These are phyloP conservation scores for Phaeoacremonium minimum DNA, from an alignment of 2,329 filamentous ascomycete genomes.

Conservation along the genomic window DNA sequence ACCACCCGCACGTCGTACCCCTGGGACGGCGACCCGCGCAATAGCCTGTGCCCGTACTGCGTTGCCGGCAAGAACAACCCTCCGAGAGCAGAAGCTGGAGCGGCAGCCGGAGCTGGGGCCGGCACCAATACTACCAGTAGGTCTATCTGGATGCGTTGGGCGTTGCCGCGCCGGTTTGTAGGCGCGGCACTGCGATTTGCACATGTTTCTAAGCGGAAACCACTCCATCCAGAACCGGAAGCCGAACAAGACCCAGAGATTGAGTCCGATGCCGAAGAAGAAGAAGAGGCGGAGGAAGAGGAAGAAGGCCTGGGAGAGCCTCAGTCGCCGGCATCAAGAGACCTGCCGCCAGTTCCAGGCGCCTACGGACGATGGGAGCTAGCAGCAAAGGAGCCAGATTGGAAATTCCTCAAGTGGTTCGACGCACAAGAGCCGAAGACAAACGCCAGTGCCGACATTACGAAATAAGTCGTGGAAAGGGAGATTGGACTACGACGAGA, in stretches of 20 bases:
- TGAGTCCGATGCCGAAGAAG: conserved; percentile 4
- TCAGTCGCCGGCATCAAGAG: no score
- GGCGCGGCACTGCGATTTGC: not conserved
- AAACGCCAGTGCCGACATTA: conserved; percentile 5
- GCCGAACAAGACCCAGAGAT: not conserved
- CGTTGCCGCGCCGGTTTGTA: not conserved
- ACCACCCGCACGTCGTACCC: conserved; percentile 6
- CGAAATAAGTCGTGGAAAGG: not conserved
- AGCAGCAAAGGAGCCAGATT: conserved; percentile 10
- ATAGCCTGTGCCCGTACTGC: conserved; percentile 8
- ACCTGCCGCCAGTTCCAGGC: conserved; percentile 8
- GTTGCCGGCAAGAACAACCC: not conserved
- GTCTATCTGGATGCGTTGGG: not conserved
- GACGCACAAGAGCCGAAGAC: conserved; percentile 11
- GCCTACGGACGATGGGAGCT: conserved; percentile 11
- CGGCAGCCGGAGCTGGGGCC: no score
- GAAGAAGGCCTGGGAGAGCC: no score
- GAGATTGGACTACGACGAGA: no score
- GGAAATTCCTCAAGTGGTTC: conserved; percentile 11
- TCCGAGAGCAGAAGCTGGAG: not conserved
- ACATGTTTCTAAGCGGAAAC: no score
- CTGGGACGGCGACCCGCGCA: conserved; percentile 2
- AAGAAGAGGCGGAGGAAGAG: not conserved
- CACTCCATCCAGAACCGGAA: no score
- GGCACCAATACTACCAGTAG: no score